Base-by-base conservation (phyloP, 768 basidiomycete genomes). In the Thelephora ganbajun region DNA sequence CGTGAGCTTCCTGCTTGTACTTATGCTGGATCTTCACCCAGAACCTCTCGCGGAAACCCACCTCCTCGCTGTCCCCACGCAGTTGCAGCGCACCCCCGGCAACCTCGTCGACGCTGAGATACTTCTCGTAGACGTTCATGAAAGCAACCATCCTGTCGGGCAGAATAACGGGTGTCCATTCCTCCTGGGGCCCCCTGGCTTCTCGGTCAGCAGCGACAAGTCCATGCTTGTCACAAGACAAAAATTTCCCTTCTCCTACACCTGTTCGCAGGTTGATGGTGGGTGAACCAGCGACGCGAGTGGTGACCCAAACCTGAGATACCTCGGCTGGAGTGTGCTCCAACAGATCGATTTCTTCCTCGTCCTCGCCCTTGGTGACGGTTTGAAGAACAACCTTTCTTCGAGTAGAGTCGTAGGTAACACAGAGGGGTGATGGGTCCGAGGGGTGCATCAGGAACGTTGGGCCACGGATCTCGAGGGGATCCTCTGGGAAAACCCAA, bases 181-280 rank as follows among this genome's bases (percentile, higher is more conserved):
- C 91, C 62, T 96, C 91, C 62, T 94, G 88, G 3, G 87, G 84
- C 1, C 91, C 92, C 30, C 91, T 75, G 22, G 91, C 91, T 57
- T 96, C 91, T 42, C 86, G 71, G 59, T 88, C 83, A 39, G 85
- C 81, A 53, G 81, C 77, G 12, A 94, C 82, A 16, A 90, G 68
- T 6, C 91, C 91, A 56, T 88, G 79, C 51, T 80, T 72, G 66
- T 93, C 88, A 64, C 83, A 87, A 6, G 86, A 89, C 43, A 96
- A 66, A 61, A 92, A 96, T 63, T 91, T 91, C 9, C 88, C 88
- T 60, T 85, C 86, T 19, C 85, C 85, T n/a, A 77, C 77, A 1
- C 86, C 86, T 33, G 86, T 86, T 18, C 91, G 79, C 50, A 94
- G 66, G 60, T 93, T 94, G 59, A 94, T 74, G 11, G 86, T 88